Evolutionary conservation across 148 eudicot genomes (phyloP), one percentile per base, ranked within the genome.

Genomic region (Fagopyrum homotropicum): DNA sequence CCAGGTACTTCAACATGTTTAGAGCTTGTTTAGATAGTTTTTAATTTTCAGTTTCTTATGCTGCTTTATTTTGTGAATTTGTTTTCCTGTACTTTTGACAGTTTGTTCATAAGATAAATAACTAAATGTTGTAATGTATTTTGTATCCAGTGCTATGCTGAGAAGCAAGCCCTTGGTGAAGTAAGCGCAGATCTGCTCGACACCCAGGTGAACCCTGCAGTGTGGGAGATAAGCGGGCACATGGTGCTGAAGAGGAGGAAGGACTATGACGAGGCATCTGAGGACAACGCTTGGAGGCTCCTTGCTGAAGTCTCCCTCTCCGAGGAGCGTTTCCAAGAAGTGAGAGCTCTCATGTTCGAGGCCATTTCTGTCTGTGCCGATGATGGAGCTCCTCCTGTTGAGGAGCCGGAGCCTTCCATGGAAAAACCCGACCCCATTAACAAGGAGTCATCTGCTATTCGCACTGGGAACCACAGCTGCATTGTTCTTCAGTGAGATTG

Each of bases 191-290:
- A 95, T 79, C 83, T 92, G 72, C 88, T 95, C 17, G 97, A 90
- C 45, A 92, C 98, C 64, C 98, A 95, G 83, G 98, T 95, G 80
- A 95, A 95, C 79, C 98, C 98, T 10, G 98, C 98, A 17, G 98
- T 90, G 57, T 95, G 98, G 98, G 97, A 95, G 83, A 95, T 95
- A 44, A 92, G 98, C 46, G 98, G 98, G 46, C 98, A 95, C 75
- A 95, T 94, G 83, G 98, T 95, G 30, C 78, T 95, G 63, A 95
- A 95, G 84, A 82, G 96, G 81, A 90, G 80, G 81, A 77, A 90
- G 79, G 98, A 95, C 75, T 95, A 84, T 7, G 93, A 92, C 6
- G 97, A 85, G 74, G 98, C 98, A 12, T 90, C 98, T 10, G 98
- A 92, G 79, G 88, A 79, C 75, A 89, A 88, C 74, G 98, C 98